Evolutionary conservation across 768 basidiomycete species (phyloP).

Genomic region (Boletus barrowsii): DNA sequence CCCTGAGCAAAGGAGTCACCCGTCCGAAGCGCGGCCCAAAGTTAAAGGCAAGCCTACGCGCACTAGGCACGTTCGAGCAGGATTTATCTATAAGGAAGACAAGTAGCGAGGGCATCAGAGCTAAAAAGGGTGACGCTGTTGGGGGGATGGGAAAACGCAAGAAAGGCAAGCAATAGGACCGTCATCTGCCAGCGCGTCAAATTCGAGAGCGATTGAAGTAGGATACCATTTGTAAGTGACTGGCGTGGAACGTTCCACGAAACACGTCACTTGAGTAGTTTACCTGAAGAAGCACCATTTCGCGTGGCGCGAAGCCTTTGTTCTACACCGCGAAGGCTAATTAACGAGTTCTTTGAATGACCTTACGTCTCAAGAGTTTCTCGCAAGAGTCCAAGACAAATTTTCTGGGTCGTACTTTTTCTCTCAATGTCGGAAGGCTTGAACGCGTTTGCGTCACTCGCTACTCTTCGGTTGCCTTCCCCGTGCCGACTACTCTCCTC

Average conservation of each 20-base stretch:
- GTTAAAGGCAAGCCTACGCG: slow-evolving; percentile 30
- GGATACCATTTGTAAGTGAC: background rate
- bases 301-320: slow-evolving; percentile 26
- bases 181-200: background rate
- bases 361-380: slow-evolving; percentile 10
- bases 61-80: slow-evolving; percentile 50
- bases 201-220: background rate
- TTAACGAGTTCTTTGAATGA: slow-evolving; percentile 21
- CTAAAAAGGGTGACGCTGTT: slow-evolving; percentile 58
- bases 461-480: slow-evolving; percentile 53
- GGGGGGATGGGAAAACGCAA: slow-evolving; percentile 52
- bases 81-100: slow-evolving; percentile 51
- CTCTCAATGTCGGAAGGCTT: slow-evolving; percentile 32
- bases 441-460: slow-evolving; percentile 53
- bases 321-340: slow-evolving; percentile 20
- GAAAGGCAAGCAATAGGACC: slow-evolving; percentile 34
- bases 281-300: slow-evolving; percentile 23
- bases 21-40: slow-evolving; percentile 34
- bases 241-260: background rate
- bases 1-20: slow-evolving; percentile 36
- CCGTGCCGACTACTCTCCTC: slow-evolving; percentile 56
- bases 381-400: slow-evolving; percentile 4
- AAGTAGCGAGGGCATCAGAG: slow-evolving; percentile 56
- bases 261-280: slow-evolving; percentile 5
- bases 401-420: background rate